Evolutionary conservation across 495 filamentous ascomycete genomes (phyloP), one percentile per base, ranked within the genome.

Genomic region (Copromyces sp.): DNA sequence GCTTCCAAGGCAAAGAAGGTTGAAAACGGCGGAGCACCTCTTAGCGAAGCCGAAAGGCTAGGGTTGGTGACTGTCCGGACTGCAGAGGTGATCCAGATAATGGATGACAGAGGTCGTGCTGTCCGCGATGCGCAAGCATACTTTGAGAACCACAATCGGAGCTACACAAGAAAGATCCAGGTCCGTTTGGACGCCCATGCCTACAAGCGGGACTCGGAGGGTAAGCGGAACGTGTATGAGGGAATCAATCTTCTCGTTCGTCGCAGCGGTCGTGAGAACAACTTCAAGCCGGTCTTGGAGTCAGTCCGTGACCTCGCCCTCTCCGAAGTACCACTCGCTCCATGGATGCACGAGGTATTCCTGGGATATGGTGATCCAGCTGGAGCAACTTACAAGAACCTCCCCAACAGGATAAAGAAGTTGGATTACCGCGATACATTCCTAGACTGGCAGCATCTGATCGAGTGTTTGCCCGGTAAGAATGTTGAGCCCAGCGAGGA

Each of bases 311-410:
- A 89, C 68, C 87, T 99, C 37, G 90, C 93, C 5, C 86, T 97
- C 38, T 93, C 94, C 3, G 92, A 97, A 73, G 89, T 96, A 35
- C 90, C 93, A 9, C 87, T 97, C 47, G 94, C 96, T 3, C 87
- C 91, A 14, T 99, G 95, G 95, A 84, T 99, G 39, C 93, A 97
- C 77, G 95, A 98, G 71, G 94, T 98, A 8, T 98, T 99, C 83
- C 86, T 99, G 17, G 95, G 95, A 8, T 97, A 95, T 83, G 95
- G 96, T 35, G 94, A 98, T 81, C 95, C 95, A 42, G 87, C 93
- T 32, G 89, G 91, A 68, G 95, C 95, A 20, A 91, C 91, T 29
- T 97, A 97, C 79, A 92, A 91, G 35, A 89, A 93, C 68, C 85
- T 99, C 12, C 81, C 93, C 3, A 97, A 94, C 80, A 87, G 88